These are phyloP conservation scores for Leucocoprinus sp. DNA, from an alignment of 768 basidiomycete genomes.

Conservation along the genomic window DNA sequence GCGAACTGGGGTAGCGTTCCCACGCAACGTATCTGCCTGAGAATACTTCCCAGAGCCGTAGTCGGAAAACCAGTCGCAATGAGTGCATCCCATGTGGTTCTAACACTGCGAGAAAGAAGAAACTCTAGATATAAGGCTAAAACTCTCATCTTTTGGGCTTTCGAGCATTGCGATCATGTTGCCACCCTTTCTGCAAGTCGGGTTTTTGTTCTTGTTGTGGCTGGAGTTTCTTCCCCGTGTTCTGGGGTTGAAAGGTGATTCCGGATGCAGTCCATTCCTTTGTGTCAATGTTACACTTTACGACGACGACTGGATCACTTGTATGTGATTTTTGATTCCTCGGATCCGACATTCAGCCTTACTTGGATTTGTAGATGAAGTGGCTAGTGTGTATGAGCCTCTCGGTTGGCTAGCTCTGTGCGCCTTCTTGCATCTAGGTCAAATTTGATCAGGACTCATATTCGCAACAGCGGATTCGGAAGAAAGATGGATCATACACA, in stretches of 20 bases:
- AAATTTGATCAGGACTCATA: background rate
- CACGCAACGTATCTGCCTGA: constrained; percentile 7
- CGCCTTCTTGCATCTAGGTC: constrained; percentile 9
- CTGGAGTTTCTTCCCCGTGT: constrained; percentile 17
- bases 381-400: constrained; percentile 30
- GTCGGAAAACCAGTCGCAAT: background rate
- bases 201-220: constrained; percentile 12
- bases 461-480: constrained; percentile 40
- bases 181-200: constrained; percentile 12
- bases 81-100: background rate
- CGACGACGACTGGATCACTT: constrained; percentile 32
- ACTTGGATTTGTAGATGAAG: constrained; percentile 28
- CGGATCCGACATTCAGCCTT: background rate
- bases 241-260: constrained; percentile 32
- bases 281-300: constrained; percentile 40
- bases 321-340: constrained; percentile 22
- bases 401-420: constrained; percentile 52
- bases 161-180: constrained; percentile 6
- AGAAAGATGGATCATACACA: constrained; percentile 37
- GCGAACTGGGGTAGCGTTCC: background rate
- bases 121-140: constrained; percentile 6
- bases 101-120: background rate
- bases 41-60: background rate
- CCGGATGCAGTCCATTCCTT: constrained; percentile 32
- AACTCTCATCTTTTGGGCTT: background rate